Evolutionary conservation across 257 asterid species (phyloP).

Genomic region (Phtheirospermum japonicum): DNA sequence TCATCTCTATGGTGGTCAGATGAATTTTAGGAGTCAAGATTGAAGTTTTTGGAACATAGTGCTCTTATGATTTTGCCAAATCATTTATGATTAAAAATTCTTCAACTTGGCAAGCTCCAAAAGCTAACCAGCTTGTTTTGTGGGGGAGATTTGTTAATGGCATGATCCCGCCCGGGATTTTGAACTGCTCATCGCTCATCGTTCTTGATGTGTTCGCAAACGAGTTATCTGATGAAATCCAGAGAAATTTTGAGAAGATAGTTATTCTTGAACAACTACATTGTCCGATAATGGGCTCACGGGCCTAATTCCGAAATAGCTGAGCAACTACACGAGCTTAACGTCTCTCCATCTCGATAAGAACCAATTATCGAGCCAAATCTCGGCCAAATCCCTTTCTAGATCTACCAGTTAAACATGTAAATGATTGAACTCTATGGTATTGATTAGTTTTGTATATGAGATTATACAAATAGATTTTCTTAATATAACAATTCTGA

Average conservation of each 20-base stretch:
- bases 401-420: too few relatives aligned
- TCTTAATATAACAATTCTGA: too few relatives aligned
- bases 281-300: slow-evolving; percentile 72
- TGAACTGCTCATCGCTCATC: slow-evolving; percentile 64
- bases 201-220: slow-evolving; percentile 79
- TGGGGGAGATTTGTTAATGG: slow-evolving; percentile 85
- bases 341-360: slow-evolving; percentile 80
- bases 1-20: too few relatives aligned
- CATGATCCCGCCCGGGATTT: slow-evolving; percentile 52
- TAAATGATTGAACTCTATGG: too few relatives aligned
- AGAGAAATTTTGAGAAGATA: slow-evolving; percentile 58
- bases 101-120: slow-evolving; percentile 57
- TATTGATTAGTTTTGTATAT: too few relatives aligned
- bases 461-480: too few relatives aligned
- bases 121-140: slow-evolving; percentile 76
- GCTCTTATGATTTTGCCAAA: too few relatives aligned
- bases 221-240: slow-evolving; percentile 64
- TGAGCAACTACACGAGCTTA: slow-evolving; percentile 72
- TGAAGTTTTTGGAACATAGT: too few relatives aligned
- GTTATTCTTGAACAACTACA: slow-evolving; percentile 72
- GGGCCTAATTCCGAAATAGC: slow-evolving; percentile 58
- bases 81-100: too few relatives aligned
- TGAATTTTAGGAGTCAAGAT: too few relatives aligned
- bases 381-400: slow-evolving; percentile 69
- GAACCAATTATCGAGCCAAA: slow-evolving; percentile 68